A percentile compares a stretch with the other conserved stretches of the same genome.
Conservation (phyloP, 108 stramenopile genomes). For the Pseudonitzschia multiseries region DNA sequence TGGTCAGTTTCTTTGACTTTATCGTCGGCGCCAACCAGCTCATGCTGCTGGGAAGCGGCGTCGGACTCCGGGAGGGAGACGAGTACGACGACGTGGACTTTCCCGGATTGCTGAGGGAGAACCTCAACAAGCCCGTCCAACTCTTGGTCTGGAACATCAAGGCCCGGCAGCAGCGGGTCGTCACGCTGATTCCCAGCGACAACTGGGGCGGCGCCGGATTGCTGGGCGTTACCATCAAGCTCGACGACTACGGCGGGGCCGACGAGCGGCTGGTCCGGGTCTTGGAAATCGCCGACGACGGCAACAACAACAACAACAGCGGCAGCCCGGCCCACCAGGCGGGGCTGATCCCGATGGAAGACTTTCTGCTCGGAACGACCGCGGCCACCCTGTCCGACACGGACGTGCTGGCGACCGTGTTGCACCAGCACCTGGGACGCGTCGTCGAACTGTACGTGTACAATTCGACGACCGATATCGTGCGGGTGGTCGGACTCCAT, state of each 20-base stretch:
- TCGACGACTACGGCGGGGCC: slow-evolving; percentile 89
- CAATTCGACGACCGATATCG: slow-evolving; percentile 86
- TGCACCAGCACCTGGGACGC: slow-evolving; percentile 65
- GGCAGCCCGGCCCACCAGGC: slow-evolving; percentile 56
- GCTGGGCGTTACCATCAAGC: slow-evolving; percentile 93
- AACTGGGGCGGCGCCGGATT: slow-evolving; percentile 93
- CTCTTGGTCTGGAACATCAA: slow-evolving; percentile 87
- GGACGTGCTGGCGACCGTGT: slow-evolving; percentile 61
- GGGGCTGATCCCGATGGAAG: slow-evolving; percentile 56
- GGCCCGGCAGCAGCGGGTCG: slow-evolving; percentile 67
- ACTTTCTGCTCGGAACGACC: slow-evolving; percentile 83
- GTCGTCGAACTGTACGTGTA: slow-evolving; percentile 94
- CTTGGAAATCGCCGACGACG: slow-evolving; percentile 66
- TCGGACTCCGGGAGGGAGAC: slow-evolving; percentile 68
- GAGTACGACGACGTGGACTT: slow-evolving; percentile 85
- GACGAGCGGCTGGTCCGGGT: slow-evolving; percentile 85
- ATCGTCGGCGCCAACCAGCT: slow-evolving; percentile 82
- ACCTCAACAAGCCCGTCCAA: slow-evolving; percentile 53
- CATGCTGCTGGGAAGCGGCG: slow-evolving; percentile 76
- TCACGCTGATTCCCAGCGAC: slow-evolving; percentile 76
- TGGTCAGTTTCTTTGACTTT: slow-evolving; percentile 95
- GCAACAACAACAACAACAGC: no score
- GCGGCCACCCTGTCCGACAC: slow-evolving; percentile 51
- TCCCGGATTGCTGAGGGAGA: slow-evolving; percentile 56
- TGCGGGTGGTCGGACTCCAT: slow-evolving; percentile 86